Evolutionary conservation across 768 basidiomycete genomes (phyloP), one percentile per base, ranked within the genome.

Genomic region (Suillus discolor): DNA sequence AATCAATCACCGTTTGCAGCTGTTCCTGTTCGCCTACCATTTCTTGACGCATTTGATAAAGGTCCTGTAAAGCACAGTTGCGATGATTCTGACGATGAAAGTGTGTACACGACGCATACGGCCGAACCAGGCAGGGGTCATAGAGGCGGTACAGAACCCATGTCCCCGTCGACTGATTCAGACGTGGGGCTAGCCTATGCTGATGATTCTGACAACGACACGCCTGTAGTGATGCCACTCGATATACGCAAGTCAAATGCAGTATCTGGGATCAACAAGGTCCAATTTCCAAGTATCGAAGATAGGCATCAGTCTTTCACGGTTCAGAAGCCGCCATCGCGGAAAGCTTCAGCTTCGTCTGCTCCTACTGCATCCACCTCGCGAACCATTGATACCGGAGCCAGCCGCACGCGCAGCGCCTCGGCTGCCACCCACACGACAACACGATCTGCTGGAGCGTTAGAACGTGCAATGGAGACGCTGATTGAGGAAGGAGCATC

Each of bases 381-480:
- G 18, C 53, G 60, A 25, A 61, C 67, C 18, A 60, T 73, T 34
- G 51, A 59, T 41, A 16, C 54, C 13, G 57, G 69, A 41, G 11
- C 67, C 28, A 57, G 44, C 59, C 76, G 66, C 42, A 57, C 68
- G 31, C 65, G 77, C 39, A 77, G 71, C 57, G 67, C 70, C 42
- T 77, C 78, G 5, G 62, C 72, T 59, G 59, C 69, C 28, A 79
- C 75, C 1, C 75, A 79, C 49, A 67, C 68, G 41, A 72, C 70
- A 28, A 61, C 70, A 61, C 75, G 25, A 49, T 77, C 78, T 62
- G 71, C 71, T 4, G 81, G 82, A 51, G 82, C 79, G 25, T 75
- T 85, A 60, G 83, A 84, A 67, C 78, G 78, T 57, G 83, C 83
- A 39, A 79, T 89, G 81, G 85, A 84, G 68, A 81, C 79, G 9